Base-by-base conservation (phyloP, 805 yeast species). In the Hemisphaericaspora nanyangensis region DNA sequence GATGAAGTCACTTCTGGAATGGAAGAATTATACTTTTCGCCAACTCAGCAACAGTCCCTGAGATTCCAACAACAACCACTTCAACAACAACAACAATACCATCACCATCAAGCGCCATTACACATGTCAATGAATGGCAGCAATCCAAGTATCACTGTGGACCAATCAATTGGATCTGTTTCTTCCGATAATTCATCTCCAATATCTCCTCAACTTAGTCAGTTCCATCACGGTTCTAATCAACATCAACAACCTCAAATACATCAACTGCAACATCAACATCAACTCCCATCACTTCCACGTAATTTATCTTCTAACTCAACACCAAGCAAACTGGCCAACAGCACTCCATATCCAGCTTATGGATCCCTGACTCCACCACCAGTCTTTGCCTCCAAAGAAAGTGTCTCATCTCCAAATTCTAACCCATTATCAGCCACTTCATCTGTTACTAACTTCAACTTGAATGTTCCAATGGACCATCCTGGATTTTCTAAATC, bases 401-500 rank as follows among this genome's bases (percentile, higher is more conserved):
- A 43, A 34, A 39, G 38, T 29, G 37, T 43, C 3, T 28, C 34
- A 2, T 43, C 46, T 6, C 67, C 68, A 2, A 48, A 52, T 10
- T 58, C 63, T 27, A 52, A 52, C 32, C 57, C 63, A 2, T 38
- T 58, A 18, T 60, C 65, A 19, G 53, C 68, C 11, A 52, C 63
- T 8, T 63, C 68, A 1, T 62, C 68, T 8, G 61, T 63, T 5
- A 61, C 68, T 18, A 63, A 65, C 46, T 49, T 65, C 36, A 58
- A 58, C 43, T 42, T 58, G 39, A 48, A 25, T 19, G 19, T 6
- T 28, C 28, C 24, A 17, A 13, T 18, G 16, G 28, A 29, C 17
- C 17, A 33, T 13, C 37, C 31, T 8, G n/a, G 22, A 17, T 41
- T 33, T 22, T 55, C 61, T 16, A 52, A 52, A 30, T 57, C 63